Percentiles rank a stretch among this genome's conserved stretches.
Conservation (phyloP, 2,329 filamentous ascomycete genomes). For the Xylariaceae sp. region DNA sequence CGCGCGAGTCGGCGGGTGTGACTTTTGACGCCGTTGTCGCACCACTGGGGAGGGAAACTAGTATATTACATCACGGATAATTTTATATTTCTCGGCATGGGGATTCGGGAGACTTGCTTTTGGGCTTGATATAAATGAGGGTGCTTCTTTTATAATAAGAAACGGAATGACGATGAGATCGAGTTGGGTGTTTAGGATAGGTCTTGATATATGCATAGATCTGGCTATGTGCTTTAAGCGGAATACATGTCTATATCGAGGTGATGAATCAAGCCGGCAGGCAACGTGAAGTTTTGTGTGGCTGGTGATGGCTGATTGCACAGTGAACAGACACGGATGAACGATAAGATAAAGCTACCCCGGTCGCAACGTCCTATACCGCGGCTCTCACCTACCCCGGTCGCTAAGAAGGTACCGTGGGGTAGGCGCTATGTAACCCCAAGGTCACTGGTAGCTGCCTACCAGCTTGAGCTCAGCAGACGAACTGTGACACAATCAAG, state of each 20-base stretch:
- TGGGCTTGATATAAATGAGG: too few relatives aligned
- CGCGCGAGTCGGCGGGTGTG: not conserved
- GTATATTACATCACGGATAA: not conserved
- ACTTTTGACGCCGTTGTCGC: not conserved
- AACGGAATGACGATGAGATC: too few relatives aligned
- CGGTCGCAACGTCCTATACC: constrained; percentile 11
- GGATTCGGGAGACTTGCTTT: too few relatives aligned
- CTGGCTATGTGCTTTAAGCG: too few relatives aligned
- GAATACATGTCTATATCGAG: too few relatives aligned
- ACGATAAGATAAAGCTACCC: constrained; percentile 34
- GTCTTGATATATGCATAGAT: too few relatives aligned
- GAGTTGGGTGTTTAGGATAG: too few relatives aligned
- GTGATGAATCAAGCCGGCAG: too few relatives aligned
- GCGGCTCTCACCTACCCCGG: not conserved
- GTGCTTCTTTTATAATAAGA: too few relatives aligned
- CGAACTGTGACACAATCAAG: not conserved
- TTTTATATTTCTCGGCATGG: not conserved
- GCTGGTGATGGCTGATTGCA: too few relatives aligned
- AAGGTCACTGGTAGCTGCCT: not conserved
- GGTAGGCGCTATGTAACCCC: not conserved
- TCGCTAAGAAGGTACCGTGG: not conserved
- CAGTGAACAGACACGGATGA: too few relatives aligned
- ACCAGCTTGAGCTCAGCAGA: not conserved
- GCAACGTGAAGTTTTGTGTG: too few relatives aligned
- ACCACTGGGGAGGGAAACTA: not conserved